Evolutionary conservation across 176 grass and related monocot species (phyloP).

Genomic region (Echinochloa phyllopogon): DNA sequence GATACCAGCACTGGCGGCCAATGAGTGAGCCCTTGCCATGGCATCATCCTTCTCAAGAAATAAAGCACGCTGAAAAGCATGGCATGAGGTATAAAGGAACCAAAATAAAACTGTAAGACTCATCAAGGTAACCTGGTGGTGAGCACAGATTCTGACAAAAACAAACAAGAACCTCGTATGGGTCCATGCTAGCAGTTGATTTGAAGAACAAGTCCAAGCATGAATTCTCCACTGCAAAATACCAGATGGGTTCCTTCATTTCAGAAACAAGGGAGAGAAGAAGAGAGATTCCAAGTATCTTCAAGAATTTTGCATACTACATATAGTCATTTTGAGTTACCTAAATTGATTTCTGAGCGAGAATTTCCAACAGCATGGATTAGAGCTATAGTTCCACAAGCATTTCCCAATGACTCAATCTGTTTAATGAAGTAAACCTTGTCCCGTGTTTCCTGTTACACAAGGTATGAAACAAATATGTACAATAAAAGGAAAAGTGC

Average conservation of each 20-base stretch:
- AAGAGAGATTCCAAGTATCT: background rate
- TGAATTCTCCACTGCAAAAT: slow-evolving; percentile 66
- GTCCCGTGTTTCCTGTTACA: slow-evolving; percentile 44
- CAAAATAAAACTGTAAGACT: background rate
- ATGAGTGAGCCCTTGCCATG: slow-evolving; percentile 80
- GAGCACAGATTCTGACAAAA: background rate
- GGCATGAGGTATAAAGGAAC: slow-evolving; percentile 4
- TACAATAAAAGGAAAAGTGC: background rate
- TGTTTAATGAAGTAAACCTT: slow-evolving; percentile 81
- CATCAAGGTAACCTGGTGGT: background rate
- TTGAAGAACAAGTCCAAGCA: slow-evolving; percentile 76
- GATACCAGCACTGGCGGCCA: slow-evolving; percentile 70
- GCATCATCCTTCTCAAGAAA: slow-evolving; percentile 75
- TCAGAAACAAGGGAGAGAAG: background rate
- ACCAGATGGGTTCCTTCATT: background rate
- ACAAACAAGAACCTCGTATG: slow-evolving; percentile 66
- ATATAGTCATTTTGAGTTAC: slow-evolving; percentile 42
- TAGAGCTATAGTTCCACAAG: slow-evolving; percentile 86
- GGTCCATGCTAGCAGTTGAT: slow-evolving; percentile 60
- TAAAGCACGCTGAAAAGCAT: slow-evolving; percentile 62
- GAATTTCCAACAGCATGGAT: slow-evolving; percentile 85
- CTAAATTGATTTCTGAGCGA: slow-evolving; percentile 59
- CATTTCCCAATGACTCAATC: slow-evolving; percentile 76
- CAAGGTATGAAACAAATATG: background rate
- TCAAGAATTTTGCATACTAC: background rate